These are phyloP conservation scores for Triticum timopheevii DNA, from an alignment of 176 grass and related monocot genomes.

Conservation along the genomic window DNA sequence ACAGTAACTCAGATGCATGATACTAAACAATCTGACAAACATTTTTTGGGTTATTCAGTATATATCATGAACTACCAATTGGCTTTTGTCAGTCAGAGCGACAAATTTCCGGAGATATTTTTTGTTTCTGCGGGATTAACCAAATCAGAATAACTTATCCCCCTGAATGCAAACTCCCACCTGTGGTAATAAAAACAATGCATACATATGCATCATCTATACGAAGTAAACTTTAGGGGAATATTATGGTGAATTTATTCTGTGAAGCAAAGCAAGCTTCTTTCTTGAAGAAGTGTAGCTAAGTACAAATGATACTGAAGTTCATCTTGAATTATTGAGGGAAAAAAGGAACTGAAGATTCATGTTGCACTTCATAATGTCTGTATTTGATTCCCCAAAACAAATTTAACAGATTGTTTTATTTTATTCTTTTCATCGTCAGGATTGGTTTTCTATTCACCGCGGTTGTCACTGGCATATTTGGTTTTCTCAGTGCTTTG, in stretches of 20 bases:
- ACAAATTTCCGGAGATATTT: neutral
- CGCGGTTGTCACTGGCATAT: conserved; percentile 46
- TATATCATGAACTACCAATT: neutral
- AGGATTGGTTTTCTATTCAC: conserved; percentile 71
- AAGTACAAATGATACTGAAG: neutral
- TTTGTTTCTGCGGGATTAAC: neutral
- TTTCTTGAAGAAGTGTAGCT: neutral
- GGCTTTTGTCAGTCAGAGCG: neutral
- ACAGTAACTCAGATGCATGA: neutral
- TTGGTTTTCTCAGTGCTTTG: conserved; percentile 69
- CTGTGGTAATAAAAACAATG: neutral
- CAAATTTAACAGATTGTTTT: neutral
- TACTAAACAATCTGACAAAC: neutral
- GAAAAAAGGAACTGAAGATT: neutral
- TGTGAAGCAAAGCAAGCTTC: neutral
- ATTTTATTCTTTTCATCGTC: neutral
- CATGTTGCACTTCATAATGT: neutral
- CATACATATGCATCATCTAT: neutral
- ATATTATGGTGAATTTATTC: neutral
- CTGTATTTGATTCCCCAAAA: neutral
- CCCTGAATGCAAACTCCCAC: neutral
- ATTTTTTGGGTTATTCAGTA: neutral
- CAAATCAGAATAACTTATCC: neutral
- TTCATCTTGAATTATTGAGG: neutral
- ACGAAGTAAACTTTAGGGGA: neutral